phyloP scores from a whole-genome alignment of 495 filamentous ascomycete genomes.

The Podospora pseudocomata region DNA sequence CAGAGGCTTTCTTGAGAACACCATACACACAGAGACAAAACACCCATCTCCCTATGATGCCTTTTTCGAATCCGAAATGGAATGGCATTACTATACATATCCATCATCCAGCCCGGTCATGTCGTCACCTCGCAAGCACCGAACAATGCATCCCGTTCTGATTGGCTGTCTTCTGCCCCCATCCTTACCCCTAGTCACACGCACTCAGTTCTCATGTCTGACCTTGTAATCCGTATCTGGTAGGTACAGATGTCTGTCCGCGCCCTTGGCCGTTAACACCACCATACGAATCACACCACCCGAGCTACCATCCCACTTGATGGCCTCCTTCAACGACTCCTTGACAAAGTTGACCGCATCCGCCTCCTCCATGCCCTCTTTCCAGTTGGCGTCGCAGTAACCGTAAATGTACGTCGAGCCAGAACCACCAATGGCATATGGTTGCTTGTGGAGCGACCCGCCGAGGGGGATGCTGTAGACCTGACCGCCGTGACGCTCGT shows the following conservation, averaged over 20 bases:
- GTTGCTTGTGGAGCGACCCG: conserved; percentile 94
- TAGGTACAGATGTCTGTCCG: conserved; percentile 82
- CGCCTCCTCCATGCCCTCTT: conserved; percentile 87
- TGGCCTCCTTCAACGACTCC: conserved; percentile 81
- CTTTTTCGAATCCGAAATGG: background rate
- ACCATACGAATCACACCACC: conserved; percentile 98
- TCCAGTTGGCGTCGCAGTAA: conserved; percentile 96
- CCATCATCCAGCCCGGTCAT: background rate
- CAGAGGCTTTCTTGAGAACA: too few relatives aligned
- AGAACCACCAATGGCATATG: conserved; percentile 93
- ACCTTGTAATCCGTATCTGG: conserved; percentile 78
- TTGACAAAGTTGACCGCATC: conserved; percentile 95
- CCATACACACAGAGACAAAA: background rate
- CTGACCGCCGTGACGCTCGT: conserved; percentile 87
- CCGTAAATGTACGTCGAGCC: conserved; percentile 99
- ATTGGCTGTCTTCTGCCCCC: background rate
- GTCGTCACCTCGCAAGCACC: too few relatives aligned
- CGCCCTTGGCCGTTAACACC: conserved; percentile 83
- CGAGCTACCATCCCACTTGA: conserved; percentile 99
- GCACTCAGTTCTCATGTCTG: conserved; percentile 27
- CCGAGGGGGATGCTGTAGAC: conserved; percentile 96
- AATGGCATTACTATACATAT: background rate
- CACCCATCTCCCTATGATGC: background rate
- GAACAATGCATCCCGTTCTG: background rate
- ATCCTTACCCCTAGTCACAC: background rate